Conservation (phyloP, 208 protist species). For the Acanthamoeba castellanii region DNA sequence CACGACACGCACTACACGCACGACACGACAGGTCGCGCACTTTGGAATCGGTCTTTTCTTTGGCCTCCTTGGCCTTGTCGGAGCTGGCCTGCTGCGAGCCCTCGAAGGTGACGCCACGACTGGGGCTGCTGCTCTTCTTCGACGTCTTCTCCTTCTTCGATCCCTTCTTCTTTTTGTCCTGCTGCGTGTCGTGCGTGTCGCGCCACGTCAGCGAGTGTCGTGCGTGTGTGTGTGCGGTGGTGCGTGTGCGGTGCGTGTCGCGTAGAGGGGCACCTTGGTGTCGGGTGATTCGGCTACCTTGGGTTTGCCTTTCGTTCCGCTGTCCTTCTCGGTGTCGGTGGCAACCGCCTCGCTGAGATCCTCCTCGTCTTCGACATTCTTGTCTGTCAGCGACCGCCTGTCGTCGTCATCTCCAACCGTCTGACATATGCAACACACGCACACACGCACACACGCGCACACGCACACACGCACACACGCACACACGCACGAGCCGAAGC, state of each 20-base stretch:
- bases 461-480: no score
- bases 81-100: not conserved
- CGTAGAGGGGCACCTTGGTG: no score
- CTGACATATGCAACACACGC: no score
- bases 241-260: no score
- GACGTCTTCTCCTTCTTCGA: not conserved
- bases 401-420: not conserved
- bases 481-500: no score
- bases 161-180: not conserved
- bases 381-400: not conserved
- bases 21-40: not conserved
- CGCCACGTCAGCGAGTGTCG: no score
- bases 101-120: not conserved
- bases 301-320: not conserved
- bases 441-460: no score
- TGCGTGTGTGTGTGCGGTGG: no score
- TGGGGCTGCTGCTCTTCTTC: not conserved
- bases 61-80: conserved; percentile 12
- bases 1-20: not conserved
- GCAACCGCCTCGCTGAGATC: not conserved
- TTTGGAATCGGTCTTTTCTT: not conserved
- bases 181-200: no score
- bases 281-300: no score
- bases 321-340: not conserved
- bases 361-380: not conserved